Base-by-base conservation (phyloP, 148 eudicot genomes). In the Mesembryanthemum crystallinum region DNA sequence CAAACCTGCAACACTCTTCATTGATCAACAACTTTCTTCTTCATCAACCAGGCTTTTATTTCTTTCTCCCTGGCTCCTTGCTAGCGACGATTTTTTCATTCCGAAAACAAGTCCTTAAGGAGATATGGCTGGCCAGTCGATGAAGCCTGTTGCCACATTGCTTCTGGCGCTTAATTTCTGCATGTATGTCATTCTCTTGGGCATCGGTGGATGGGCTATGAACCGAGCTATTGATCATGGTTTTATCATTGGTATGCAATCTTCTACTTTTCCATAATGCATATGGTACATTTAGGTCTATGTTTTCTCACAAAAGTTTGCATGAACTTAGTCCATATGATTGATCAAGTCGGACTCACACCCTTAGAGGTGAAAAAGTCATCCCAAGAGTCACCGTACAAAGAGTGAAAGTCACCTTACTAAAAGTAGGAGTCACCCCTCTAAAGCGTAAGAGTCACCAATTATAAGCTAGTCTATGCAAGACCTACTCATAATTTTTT, bases 131-230 rank as follows among this genome's bases (percentile, higher is more conserved):
- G 87, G 76, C 39, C 75, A 61, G 39, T 80, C 85, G 54, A 79
- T 85, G 80, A 87, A 85, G 78, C 83, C 88, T 21, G 83, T 55
- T 13, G 92, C 91, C 32, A 13, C 82, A 5, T 43, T 87, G 65
- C 93, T 94, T 78, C 64, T 94, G 84, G 54, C 82, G 60, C 97
- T 94, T 67, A 94, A 94, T 74, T 94, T 94, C 77, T 88, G 89
- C 80, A 94, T 94, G 98, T 94, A 78, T 75, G 90, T 85, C 14
- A 76, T 90, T 13, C 75, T 94, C 77, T 69, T 90, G 15, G 89
- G 93, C 72, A 88, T 94, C 29, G 91, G 91, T 32, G 96, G 91
- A 54, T 94, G 98, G 98, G 92, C 83, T 29, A 81, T 81, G 83
- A 81, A 81, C 39, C 60, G 79, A 65, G 97, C 97, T 25, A 89